Evolutionary conservation across 768 basidiomycete species (phyloP).

Genomic region (Podaxis mareebaensis): DNA sequence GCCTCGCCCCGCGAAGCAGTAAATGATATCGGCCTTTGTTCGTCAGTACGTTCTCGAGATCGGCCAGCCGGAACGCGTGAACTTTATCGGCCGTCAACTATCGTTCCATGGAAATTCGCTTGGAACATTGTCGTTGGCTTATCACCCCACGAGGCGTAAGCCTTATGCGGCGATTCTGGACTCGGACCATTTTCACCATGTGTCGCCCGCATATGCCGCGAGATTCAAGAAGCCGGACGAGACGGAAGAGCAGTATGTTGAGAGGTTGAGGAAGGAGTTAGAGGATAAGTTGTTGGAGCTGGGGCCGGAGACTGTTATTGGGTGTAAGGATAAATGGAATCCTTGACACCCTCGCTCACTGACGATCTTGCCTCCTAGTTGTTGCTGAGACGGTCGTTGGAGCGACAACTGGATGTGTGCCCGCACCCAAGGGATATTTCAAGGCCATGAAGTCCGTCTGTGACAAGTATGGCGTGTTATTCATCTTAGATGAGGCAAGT

Average conservation of each 20-base stretch:
- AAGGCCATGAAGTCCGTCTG: slow-evolving; percentile 83
- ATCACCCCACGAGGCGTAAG: slow-evolving; percentile 65
- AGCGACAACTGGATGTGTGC: slow-evolving; percentile 75
- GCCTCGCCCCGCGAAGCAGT: background rate
- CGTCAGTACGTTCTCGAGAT: slow-evolving; percentile 69
- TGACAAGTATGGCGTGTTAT: slow-evolving; percentile 71
- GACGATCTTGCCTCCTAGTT: slow-evolving; percentile 41
- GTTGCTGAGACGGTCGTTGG: slow-evolving; percentile 88
- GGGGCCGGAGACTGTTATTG: slow-evolving; percentile 81
- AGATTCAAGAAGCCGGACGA: slow-evolving; percentile 74
- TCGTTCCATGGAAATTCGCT: slow-evolving; percentile 89
- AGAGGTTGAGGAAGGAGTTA: slow-evolving; percentile 74
- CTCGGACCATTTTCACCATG: slow-evolving; percentile 72
- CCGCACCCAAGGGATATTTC: slow-evolving; percentile 84
- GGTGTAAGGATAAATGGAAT: slow-evolving; percentile 44
- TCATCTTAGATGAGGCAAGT: slow-evolving; percentile 81
- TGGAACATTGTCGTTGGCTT: slow-evolving; percentile 64
- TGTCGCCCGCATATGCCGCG: slow-evolving; percentile 84
- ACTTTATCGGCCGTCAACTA: slow-evolving; percentile 77
- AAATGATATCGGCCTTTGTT: background rate
- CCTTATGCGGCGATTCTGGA: slow-evolving; percentile 72
- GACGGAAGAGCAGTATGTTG: slow-evolving; percentile 77
- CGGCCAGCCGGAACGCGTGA: slow-evolving; percentile 66
- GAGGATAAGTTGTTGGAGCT: slow-evolving; percentile 84
- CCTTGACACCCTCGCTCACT: background rate